Conservation (phyloP, 179 eudicot species). For the Silene noctiflora region DNA sequence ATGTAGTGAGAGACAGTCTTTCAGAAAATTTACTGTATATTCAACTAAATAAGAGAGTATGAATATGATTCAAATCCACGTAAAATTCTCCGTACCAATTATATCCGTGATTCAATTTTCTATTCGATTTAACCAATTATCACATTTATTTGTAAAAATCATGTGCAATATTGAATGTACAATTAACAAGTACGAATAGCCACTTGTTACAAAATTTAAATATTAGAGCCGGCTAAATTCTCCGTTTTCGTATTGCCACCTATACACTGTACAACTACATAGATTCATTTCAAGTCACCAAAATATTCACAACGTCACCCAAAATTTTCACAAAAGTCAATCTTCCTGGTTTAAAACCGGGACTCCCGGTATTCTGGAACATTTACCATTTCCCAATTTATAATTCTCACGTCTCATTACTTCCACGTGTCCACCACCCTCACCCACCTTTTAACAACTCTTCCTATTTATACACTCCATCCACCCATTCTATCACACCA, state of each 20-base stretch:
- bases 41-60: no score
- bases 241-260: background rate
- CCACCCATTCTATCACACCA: background rate
- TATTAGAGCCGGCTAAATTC: background rate
- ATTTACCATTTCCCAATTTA: background rate
- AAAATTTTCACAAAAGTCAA: background rate
- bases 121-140: no score
- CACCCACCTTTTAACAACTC: conserved; percentile 28
- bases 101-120: no score
- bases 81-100: no score
- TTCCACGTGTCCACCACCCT: conserved; percentile 24
- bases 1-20: no score
- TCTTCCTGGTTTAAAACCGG: background rate
- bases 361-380: conserved; percentile 1
- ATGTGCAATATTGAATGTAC: background rate
- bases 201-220: background rate
- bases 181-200: background rate
- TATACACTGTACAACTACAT: background rate
- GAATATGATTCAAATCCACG: no score
- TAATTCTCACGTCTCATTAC: conserved; percentile 12
- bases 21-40: no score
- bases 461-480: conserved; percentile 26
- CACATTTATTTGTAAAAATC: no score
- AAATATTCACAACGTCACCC: background rate
- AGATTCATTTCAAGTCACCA: conserved; percentile 7